Evolutionary conservation across 176 grass and related monocot species (phyloP).

Genomic region (Calamus simplicifolius): DNA sequence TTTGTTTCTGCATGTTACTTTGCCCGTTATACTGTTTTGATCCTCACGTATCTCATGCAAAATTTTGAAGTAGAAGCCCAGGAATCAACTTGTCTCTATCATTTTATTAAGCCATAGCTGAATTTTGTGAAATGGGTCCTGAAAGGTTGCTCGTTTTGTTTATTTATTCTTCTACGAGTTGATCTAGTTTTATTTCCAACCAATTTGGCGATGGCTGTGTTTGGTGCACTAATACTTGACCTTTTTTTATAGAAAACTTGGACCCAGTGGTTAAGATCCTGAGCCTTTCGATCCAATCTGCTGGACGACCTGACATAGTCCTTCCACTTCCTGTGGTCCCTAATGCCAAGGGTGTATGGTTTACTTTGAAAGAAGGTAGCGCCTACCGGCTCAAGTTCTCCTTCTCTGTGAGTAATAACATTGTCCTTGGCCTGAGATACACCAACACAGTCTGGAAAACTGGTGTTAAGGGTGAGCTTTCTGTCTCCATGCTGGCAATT

Average conservation of each 20-base stretch:
- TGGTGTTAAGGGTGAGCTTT: constrained; percentile 53
- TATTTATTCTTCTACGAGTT: neutral
- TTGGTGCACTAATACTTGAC: neutral
- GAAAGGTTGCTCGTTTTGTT: no score
- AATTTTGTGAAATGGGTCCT: no score
- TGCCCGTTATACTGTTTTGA: no score
- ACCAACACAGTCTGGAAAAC: constrained; percentile 98
- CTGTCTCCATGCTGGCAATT: no score
- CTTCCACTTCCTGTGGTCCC: constrained; percentile 62
- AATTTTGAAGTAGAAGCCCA: no score
- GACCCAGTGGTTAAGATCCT: constrained; percentile 88
- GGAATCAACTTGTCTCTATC: no score
- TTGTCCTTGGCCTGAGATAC: constrained; percentile 91
- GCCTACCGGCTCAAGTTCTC: constrained; percentile 87
- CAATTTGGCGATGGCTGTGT: neutral
- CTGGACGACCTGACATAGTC: constrained; percentile 58
- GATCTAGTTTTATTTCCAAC: constrained; percentile 2
- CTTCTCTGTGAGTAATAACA: constrained; percentile 84
- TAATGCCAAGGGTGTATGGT: constrained; percentile 69
- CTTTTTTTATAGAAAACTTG: constrained; percentile 40
- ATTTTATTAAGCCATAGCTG: no score
- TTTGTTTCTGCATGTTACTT: no score
- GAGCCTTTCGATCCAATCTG: constrained; percentile 73
- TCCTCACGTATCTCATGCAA: no score
- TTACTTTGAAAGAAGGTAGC: constrained; percentile 90